Conservation (phyloP, 805 yeast species). For the Zygotorulaspora florentina region DNA sequence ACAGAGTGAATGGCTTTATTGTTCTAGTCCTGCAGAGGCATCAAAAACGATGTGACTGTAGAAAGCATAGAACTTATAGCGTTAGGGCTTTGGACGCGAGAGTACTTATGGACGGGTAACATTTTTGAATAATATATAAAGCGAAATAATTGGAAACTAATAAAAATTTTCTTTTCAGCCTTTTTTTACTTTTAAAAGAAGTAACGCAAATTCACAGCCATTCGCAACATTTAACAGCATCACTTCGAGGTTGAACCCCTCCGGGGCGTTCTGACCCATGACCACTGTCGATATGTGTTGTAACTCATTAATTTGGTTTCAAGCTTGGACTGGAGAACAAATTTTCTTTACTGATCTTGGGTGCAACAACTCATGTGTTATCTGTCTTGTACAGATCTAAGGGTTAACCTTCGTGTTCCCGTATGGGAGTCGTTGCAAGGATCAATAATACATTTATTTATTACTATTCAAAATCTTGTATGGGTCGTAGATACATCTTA, state of each 20-base stretch:
- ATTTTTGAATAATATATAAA: constrained; percentile 4
- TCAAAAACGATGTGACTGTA: too few relatives aligned
- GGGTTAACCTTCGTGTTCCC: constrained; percentile 75
- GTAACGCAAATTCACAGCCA: constrained; percentile 66
- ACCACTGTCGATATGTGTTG: constrained; percentile 52
- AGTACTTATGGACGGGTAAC: constrained; percentile 9
- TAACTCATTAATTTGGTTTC: constrained; percentile 13
- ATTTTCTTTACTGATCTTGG: constrained; percentile 54
- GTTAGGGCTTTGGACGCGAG: too few relatives aligned
- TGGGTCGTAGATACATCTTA: not conserved
- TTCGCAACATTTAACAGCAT: constrained; percentile 55
- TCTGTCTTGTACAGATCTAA: constrained; percentile 46
- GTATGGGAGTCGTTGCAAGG: constrained; percentile 62
- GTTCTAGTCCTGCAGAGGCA: too few relatives aligned
- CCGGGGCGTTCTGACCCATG: constrained; percentile 67
- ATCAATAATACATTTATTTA: constrained; percentile 37
- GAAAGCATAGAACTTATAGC: too few relatives aligned
- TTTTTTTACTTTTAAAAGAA: constrained; percentile 15
- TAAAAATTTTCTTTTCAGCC: not conserved
- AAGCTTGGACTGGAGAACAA: constrained; percentile 59
- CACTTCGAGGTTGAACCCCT: constrained; percentile 66
- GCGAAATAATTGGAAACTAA: not conserved
- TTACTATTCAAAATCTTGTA: constrained; percentile 7
- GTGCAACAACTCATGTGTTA: constrained; percentile 64
- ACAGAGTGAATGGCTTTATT: too few relatives aligned